These are phyloP conservation scores for Penicillium nucicola DNA, from an alignment of 495 filamentous ascomycete species.

Conservation along the genomic window DNA sequence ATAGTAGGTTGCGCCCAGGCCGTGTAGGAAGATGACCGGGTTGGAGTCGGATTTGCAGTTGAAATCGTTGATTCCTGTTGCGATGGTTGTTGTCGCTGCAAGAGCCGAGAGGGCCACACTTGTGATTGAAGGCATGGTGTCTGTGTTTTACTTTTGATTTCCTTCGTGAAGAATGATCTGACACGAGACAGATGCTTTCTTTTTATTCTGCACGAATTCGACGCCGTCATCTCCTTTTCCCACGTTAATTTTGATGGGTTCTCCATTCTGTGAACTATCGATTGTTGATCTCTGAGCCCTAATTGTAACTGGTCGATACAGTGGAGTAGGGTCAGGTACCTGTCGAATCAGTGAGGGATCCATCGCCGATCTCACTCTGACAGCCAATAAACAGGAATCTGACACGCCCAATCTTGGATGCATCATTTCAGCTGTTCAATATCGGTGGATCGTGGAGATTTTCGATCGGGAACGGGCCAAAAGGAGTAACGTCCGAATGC, in stretches of 20 bases:
- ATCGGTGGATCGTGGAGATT: neutral
- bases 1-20: slow-evolving; percentile 48
- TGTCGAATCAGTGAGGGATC: slow-evolving; percentile 3
- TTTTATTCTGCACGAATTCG: slow-evolving; percentile 1
- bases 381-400: neutral
- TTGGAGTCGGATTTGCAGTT: slow-evolving; percentile 37
- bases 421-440: neutral
- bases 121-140: slow-evolving; percentile 18
- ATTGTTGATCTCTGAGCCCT: slow-evolving; percentile 4
- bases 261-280: slow-evolving; percentile 21
- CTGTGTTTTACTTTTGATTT: neutral
- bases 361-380: neutral
- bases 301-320: slow-evolving; percentile 11
- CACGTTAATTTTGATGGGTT: neutral
- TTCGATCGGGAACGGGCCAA: neutral
- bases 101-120: slow-evolving; percentile 11
- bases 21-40: slow-evolving; percentile 52
- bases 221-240: slow-evolving; percentile 5
- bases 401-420: slow-evolving; percentile 1
- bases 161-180: neutral
- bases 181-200: neutral
- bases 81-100: slow-evolving; percentile 15
- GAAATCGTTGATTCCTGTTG: slow-evolving; percentile 37
- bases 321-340: neutral
- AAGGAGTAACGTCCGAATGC: neutral